Conservation (phyloP, 805 yeast genomes). For the Starmerella etchellsii region DNA sequence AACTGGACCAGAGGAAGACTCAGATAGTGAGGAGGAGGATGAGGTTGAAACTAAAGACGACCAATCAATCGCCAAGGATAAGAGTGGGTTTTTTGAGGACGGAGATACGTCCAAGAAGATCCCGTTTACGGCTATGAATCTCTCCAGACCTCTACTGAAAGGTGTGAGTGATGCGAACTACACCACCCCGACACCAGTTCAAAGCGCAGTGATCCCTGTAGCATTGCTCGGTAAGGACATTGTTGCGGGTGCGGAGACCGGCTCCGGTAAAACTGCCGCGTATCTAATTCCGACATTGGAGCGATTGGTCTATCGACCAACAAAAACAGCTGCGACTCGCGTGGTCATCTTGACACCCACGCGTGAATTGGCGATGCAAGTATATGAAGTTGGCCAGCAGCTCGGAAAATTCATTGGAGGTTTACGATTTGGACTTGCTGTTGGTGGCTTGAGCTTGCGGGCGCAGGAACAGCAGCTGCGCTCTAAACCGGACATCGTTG, state of each 20-base stretch:
- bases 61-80: slow-evolving; percentile 27
- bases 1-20: slow-evolving; percentile 24
- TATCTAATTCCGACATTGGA: slow-evolving; percentile 92
- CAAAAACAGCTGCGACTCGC: slow-evolving; percentile 73
- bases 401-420: slow-evolving; percentile 65
- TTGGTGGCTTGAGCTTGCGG: slow-evolving; percentile 92
- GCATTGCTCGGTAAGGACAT: slow-evolving; percentile 89
- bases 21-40: slow-evolving; percentile 30
- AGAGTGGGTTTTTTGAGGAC: slow-evolving; percentile 27
- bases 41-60: slow-evolving; percentile 36
- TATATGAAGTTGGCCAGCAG: slow-evolving; percentile 81
- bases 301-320: slow-evolving; percentile 78
- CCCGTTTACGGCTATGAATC: slow-evolving; percentile 60
- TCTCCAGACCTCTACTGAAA: slow-evolving; percentile 82
- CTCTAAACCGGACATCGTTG: slow-evolving; percentile 85
- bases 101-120: slow-evolving; percentile 34
- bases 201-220: slow-evolving; percentile 83
- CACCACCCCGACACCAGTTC: slow-evolving; percentile 85
- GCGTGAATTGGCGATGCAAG: slow-evolving; percentile 95
- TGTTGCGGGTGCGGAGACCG: slow-evolving; percentile 98
- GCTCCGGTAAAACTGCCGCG: slow-evolving; percentile 99
- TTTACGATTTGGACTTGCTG: slow-evolving; percentile 84
- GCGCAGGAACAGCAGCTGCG: slow-evolving; percentile 92
- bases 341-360: slow-evolving; percentile 90
- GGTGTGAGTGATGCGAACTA: slow-evolving; percentile 75